These are phyloP conservation scores for Fraxinus platypoda DNA, from an alignment of 305 asterid genomes.

Conservation along the genomic window DNA sequence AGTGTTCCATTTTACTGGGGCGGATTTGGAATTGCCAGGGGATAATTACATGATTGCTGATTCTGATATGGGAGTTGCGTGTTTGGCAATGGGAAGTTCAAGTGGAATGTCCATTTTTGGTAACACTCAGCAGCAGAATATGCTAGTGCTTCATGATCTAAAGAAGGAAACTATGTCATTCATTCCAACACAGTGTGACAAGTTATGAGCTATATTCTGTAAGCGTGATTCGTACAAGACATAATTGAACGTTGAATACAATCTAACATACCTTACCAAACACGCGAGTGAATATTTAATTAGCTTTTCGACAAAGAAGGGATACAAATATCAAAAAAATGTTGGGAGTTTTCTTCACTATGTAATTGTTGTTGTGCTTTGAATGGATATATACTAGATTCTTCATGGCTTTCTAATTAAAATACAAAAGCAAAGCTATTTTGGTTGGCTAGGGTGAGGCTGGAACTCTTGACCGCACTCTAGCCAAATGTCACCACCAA, in stretches of 20 bases:
- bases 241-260: background rate
- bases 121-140: conserved; percentile 45
- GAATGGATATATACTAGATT: background rate
- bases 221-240: background rate
- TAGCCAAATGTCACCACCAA: background rate
- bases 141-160: conserved; percentile 43
- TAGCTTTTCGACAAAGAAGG: background rate
- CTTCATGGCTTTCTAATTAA: background rate
- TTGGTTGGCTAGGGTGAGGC: no score
- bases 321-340: background rate
- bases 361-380: background rate
- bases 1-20: conserved; percentile 57
- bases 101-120: conserved; percentile 47
- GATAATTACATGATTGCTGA: conserved; percentile 69
- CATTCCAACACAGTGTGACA: conserved; percentile 37
- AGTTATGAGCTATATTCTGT: conserved; percentile 16
- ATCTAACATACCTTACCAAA: background rate
- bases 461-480: no score
- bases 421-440: no score
- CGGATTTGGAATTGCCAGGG: conserved; percentile 65
- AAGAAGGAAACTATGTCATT: conserved; percentile 39
- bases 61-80: conserved; percentile 49
- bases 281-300: background rate
- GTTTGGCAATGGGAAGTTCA: conserved; percentile 73
- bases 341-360: background rate